These are phyloP conservation scores for Nicotiana obtusifolia DNA, from an alignment of 257 asterid species.

Conservation along the genomic window DNA sequence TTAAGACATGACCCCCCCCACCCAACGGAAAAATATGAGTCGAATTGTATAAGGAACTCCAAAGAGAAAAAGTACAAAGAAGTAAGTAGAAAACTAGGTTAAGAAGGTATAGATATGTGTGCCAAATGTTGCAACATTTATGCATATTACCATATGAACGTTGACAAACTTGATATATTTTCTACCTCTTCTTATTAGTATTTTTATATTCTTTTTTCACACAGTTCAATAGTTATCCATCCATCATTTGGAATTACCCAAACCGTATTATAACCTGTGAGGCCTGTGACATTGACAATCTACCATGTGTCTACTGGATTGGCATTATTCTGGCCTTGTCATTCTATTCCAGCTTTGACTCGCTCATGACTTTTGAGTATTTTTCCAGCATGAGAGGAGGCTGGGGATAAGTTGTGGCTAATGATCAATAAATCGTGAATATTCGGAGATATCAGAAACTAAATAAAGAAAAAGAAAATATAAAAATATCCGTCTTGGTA, in stretches of 20 bases:
- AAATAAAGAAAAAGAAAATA: not conserved
- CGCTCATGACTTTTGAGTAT: not conserved
- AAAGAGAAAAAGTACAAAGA: not conserved
- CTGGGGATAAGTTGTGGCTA: not conserved
- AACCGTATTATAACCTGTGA: not conserved
- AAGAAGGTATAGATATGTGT: not conserved
- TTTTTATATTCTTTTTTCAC: not conserved
- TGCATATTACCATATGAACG: not conserved
- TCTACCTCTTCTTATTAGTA: not conserved
- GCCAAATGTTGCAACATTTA: slow-evolving; percentile 1
- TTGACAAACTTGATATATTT: slow-evolving; percentile 3
- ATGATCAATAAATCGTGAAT: not conserved
- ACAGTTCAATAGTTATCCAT: not conserved
- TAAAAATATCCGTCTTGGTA: not conserved
- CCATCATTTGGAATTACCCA: not conserved
- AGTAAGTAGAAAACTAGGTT: not conserved
- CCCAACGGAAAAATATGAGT: not conserved
- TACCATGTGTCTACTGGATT: not conserved
- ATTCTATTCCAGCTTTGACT: not conserved
- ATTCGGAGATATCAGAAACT: not conserved
- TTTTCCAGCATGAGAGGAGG: not conserved
- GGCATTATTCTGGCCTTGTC: not conserved
- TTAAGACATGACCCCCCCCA: not conserved
- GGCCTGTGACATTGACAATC: slow-evolving; percentile 2
- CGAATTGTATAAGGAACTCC: not conserved